These are phyloP conservation scores for Clavispora phyllophila DNA, from an alignment of 805 yeast genomes.

Conservation along the genomic window DNA sequence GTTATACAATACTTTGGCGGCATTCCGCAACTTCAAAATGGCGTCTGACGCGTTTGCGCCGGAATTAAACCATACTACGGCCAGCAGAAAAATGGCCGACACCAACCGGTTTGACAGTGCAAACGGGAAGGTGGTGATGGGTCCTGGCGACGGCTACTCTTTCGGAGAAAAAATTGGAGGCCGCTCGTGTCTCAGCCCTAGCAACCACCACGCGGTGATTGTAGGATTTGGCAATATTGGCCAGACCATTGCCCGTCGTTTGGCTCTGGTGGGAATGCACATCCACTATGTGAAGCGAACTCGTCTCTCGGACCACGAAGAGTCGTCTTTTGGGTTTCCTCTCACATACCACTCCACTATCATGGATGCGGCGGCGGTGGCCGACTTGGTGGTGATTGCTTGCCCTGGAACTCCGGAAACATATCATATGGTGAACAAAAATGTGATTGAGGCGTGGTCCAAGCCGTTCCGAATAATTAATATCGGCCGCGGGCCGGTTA, in stretches of 20 bases:
- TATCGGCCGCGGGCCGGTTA: conserved; percentile 68
- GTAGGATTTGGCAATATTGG: conserved; percentile 80
- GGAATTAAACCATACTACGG: conserved; percentile 38
- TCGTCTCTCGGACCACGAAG: conserved; percentile 29
- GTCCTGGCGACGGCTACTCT: conserved; percentile 18
- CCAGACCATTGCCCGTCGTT: conserved; percentile 51
- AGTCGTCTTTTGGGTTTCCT: conserved; percentile 36
- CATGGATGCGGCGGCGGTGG: conserved; percentile 28
- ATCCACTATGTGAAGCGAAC: conserved; percentile 58
- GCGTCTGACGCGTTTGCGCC: conserved; percentile 40
- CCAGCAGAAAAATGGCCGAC: conserved; percentile 35
- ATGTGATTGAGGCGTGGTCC: conserved; percentile 43
- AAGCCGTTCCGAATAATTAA: conserved; percentile 61
- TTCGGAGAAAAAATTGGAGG: conserved; percentile 46
- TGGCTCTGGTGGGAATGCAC: conserved; percentile 58
- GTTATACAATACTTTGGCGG: conserved; percentile 49
- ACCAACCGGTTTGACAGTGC: conserved; percentile 29
- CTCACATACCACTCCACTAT: conserved; percentile 38
- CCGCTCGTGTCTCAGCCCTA: conserved; percentile 44
- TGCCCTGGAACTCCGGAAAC: conserved; percentile 64
- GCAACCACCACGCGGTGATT: conserved; percentile 53
- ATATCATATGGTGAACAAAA: conserved; percentile 45
- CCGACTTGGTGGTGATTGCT: conserved; percentile 61
- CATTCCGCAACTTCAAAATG: conserved; percentile 52
- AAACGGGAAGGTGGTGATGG: conserved; percentile 20